Evolutionary conservation across 192 early-diverging fungal species (phyloP).

Genomic region (Rhizoclosmatium globosum): DNA sequence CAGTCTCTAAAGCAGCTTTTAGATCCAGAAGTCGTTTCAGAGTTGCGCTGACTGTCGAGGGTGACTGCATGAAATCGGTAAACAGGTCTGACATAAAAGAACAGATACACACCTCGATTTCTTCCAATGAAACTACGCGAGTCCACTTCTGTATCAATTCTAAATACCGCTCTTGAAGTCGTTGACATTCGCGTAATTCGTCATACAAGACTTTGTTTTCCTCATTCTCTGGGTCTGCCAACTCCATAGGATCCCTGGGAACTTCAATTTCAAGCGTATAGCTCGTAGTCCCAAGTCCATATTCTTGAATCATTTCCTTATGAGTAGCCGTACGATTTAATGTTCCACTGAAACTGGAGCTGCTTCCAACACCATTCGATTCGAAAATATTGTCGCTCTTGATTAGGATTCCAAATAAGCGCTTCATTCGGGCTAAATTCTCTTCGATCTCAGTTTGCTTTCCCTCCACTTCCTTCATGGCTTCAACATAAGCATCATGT

Average conservation of each 20-base stretch:
- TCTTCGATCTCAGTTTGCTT: neutral
- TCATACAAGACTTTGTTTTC: slow-evolving; percentile 34
- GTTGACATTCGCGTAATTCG: slow-evolving; percentile 18
- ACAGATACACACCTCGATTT: neutral
- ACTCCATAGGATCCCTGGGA: neutral
- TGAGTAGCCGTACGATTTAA: neutral
- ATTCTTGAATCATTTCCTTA: slow-evolving; percentile 24
- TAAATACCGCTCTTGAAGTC: neutral
- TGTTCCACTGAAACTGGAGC: no score
- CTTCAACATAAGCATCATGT: slow-evolving; percentile 1
- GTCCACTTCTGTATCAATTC: neutral
- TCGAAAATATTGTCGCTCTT: neutral
- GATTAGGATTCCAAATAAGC: slow-evolving; percentile 12
- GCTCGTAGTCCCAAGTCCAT: slow-evolving; percentile 20
- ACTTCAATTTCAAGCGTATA: slow-evolving; percentile 29
- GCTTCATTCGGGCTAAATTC: neutral
- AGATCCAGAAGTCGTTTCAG: slow-evolving; percentile 1
- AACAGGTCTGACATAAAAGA: neutral
- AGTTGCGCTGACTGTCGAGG: neutral
- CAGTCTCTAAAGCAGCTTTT: neutral
- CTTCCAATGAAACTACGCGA: slow-evolving; percentile 16
- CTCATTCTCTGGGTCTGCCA: slow-evolving; percentile 7
- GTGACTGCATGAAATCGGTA: neutral
- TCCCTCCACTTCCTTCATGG: slow-evolving; percentile 2
- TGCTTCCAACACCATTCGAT: neutral